Evolutionary conservation across 768 basidiomycete genomes (phyloP).

Genomic region (Pluteus cervinus): DNA sequence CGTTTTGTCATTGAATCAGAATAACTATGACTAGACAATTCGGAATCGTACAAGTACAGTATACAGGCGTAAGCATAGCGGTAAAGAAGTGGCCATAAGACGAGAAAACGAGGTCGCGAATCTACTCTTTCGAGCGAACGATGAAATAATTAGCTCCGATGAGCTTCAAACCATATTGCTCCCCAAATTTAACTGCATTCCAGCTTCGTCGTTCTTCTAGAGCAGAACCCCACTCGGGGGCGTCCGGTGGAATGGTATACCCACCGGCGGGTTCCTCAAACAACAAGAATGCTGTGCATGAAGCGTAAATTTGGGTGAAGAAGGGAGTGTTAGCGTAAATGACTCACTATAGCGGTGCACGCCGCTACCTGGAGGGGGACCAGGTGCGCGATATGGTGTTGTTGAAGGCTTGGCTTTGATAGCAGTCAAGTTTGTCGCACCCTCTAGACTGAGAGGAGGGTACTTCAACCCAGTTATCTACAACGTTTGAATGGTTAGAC

Average conservation of each 20-base stretch:
- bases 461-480: conserved; percentile 32
- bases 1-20: too few relatives aligned
- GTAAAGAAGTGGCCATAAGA: too few relatives aligned
- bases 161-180: conserved; percentile 43
- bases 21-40: too few relatives aligned
- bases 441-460: conserved; percentile 15
- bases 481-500: neutral
- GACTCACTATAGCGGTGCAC: conserved; percentile 52
- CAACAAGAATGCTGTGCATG: conserved; percentile 41
- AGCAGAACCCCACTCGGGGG: conserved; percentile 38
- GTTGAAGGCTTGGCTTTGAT: conserved; percentile 38
- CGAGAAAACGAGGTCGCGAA: too few relatives aligned
- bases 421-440: conserved; percentile 26
- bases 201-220: conserved; percentile 44
- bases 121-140: neutral
- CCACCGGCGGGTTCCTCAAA: conserved; percentile 49
- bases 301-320: neutral
- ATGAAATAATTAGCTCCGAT: conserved; percentile 57
- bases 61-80: too few relatives aligned
- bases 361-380: conserved; percentile 47
- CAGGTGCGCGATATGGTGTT: conserved; percentile 53
- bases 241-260: conserved; percentile 35
- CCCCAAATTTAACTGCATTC: conserved; percentile 49
- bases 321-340: neutral
- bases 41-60: too few relatives aligned